Percentiles rank a stretch among this genome's conserved stretches.
phyloP scores from a whole-genome alignment of 2,329 filamentous ascomycete species.

The Ascochyta viciae-villosae region DNA sequence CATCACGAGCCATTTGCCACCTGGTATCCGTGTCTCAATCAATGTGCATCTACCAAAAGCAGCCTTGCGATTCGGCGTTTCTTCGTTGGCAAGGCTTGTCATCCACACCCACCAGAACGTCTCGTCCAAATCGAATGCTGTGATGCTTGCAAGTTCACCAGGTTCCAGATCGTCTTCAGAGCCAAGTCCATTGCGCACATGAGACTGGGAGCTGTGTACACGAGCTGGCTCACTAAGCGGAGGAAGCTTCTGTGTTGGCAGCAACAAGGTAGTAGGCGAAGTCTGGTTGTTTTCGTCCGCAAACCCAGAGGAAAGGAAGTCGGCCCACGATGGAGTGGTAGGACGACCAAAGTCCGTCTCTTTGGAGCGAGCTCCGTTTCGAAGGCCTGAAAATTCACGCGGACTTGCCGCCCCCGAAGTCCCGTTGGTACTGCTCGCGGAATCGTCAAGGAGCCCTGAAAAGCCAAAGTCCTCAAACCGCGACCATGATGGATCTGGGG shows the following conservation, averaged over 20 bases:
- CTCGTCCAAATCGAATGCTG: constrained; percentile 84
- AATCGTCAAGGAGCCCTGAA: constrained; percentile 74
- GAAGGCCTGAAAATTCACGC: constrained; percentile 80
- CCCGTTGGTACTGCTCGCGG: constrained; percentile 51
- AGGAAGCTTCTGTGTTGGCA: constrained; percentile 94
- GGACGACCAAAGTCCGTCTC: constrained; percentile 75
- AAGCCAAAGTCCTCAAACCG: constrained; percentile 96
- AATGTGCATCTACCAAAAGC: constrained; percentile 94
- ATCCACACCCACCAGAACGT: constrained; percentile 99
- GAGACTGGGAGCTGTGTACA: constrained; percentile 86
- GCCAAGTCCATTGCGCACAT: constrained; percentile 69
- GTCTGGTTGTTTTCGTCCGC: constrained; percentile 74
- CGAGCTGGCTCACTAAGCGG: constrained; percentile 74
- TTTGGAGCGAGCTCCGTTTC: constrained; percentile 71
- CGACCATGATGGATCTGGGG: constrained; percentile 86
- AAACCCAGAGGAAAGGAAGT: constrained; percentile 95
- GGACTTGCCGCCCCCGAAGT: constrained; percentile 26
- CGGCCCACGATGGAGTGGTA: constrained; percentile 97
- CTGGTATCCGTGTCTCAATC: constrained; percentile 82
- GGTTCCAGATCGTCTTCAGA: constrained; percentile 78
- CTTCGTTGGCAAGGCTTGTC: constrained; percentile 90
- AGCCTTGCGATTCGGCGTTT: constrained; percentile 83
- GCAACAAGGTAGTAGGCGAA: constrained; percentile 70
- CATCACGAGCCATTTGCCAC: constrained; percentile 89
- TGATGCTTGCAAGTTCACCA: constrained; percentile 93